These are phyloP conservation scores for Cynara cardunculus DNA, from an alignment of 129 eudicot species.

Conservation along the genomic window DNA sequence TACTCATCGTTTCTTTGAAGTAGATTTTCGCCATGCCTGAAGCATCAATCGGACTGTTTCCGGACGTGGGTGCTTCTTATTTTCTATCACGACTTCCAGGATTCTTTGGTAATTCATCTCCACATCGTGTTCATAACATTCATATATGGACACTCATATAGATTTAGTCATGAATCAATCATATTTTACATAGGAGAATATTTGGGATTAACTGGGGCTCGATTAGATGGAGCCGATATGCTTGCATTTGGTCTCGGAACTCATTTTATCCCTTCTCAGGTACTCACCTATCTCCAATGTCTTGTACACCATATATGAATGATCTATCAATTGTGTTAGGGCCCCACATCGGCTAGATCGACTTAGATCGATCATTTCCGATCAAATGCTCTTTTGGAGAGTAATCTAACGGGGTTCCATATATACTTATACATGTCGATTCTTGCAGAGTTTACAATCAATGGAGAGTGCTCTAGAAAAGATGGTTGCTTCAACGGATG, in stretches of 20 bases:
- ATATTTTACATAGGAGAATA: constrained; percentile 41
- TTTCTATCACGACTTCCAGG: constrained; percentile 48
- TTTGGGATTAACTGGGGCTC: constrained; percentile 47
- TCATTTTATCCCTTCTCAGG: constrained; percentile 54
- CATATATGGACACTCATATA: not conserved
- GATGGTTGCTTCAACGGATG: constrained; percentile 13
- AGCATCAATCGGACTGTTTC: constrained; percentile 39
- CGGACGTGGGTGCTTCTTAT: constrained; percentile 57
- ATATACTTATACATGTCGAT: not conserved
- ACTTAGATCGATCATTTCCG: too few relatives aligned
- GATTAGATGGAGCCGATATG: constrained; percentile 48
- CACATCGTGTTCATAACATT: not conserved
- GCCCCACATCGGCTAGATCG: not conserved
- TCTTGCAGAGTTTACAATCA: constrained; percentile 21
- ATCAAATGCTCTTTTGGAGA: not conserved
- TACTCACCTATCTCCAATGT: not conserved
- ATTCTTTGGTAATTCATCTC: constrained; percentile 32
- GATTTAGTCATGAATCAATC: not conserved
- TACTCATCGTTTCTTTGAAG: not conserved
- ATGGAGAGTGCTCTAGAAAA: constrained; percentile 32
- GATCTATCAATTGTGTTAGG: not conserved
- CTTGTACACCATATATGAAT: not conserved
- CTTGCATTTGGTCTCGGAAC: constrained; percentile 60
- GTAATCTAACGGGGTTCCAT: not conserved
- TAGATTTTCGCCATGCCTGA: constrained; percentile 62